A percentile compares a stretch with the other conserved stretches of the same genome.
Conservation (phyloP, 2,329 filamentous ascomycete species). For the Alternaria ethzedia region DNA sequence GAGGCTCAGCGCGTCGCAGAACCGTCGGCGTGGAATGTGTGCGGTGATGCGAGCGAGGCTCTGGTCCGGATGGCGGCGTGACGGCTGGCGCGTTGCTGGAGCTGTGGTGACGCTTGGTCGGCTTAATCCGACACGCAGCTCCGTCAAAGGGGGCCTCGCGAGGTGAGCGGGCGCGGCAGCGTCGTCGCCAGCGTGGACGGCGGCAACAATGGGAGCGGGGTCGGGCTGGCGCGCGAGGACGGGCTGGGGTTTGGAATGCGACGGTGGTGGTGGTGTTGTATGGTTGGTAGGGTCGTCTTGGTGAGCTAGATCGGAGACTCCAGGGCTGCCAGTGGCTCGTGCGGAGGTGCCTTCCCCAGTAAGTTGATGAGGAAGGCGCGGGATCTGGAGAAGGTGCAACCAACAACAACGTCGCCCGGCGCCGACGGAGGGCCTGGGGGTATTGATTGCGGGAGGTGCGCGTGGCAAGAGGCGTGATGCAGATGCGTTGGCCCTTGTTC, state of each 20-base stretch:
- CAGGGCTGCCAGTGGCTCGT: conserved; percentile 13
- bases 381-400: conserved; percentile 12
- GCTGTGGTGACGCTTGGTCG: conserved; percentile 31
- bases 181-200: conserved; percentile 16
- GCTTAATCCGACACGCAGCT: conserved; percentile 24
- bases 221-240: conserved; percentile 2
- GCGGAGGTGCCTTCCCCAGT: conserved; percentile 14
- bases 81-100: conserved; percentile 21
- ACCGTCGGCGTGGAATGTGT: conserved; percentile 14
- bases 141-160: conserved; percentile 23
- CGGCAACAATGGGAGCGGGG: conserved; percentile 11
- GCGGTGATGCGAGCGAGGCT: conserved; percentile 28
- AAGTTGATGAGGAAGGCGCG: conserved; percentile 17
- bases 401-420: neutral
- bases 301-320: conserved; percentile 15
- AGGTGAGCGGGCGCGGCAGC: conserved; percentile 11
- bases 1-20: conserved; percentile 41
- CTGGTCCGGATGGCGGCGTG: conserved; percentile 26
- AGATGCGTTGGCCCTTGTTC: neutral
- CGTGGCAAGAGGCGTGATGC: neutral
- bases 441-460: neutral
- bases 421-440: neutral
- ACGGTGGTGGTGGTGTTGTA: conserved; percentile 16
- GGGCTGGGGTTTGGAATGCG: conserved; percentile 4
- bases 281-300: conserved; percentile 13